Base-by-base conservation (phyloP, 257 asterid species). In the Petunia axillaris region DNA sequence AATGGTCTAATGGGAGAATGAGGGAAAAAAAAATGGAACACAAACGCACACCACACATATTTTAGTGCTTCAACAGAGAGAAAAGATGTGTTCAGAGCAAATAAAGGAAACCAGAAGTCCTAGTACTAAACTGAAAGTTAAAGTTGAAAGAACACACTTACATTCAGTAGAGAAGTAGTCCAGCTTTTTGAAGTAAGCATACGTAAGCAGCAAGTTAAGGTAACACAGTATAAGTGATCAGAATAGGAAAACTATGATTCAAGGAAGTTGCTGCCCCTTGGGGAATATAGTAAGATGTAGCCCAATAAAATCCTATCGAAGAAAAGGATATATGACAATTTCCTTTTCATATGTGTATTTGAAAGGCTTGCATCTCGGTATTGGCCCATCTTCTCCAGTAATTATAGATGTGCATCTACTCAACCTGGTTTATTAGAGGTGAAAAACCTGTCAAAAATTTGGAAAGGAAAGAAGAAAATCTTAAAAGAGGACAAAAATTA, bases 341-440 rank as follows among this genome's bases (percentile, higher is more conserved):
- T 96, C 98, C 87, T 96, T 96, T 93, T 96, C 99, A 77, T 92
- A 96, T 36, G 99, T 94, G 93, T 96, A 94, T 89, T 96, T 96
- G 76, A 94, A 96, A 60, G 99, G 99, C 90, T 96, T 96, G 99
- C 99, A 96, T 88, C 99, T 96, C 43, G 99, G 98, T 85, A 94
- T 96, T 55, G 98, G 97, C 76, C 99, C 99, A 87, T 96, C 99
- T 89, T 94, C 98, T 38, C 98, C 99, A 0, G 99, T 96, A 80
- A 89, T 88, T 77, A 94, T 92, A 43, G 92, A 90, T 54, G 99
- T 91, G 84, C 99, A 96, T 87, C 99, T 25, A 25, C 25, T 25
- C 25, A 25, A 25, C 25, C 25, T 95, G 88, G 81, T 60, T 81
- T 38, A 75, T 80, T 78, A 79, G 80, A n/a, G 73, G 66, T 10